Percentiles rank a stretch among this genome's conserved stretches.
Conservation (phyloP, 345 rosid species). For the Citrus sinensis region DNA sequence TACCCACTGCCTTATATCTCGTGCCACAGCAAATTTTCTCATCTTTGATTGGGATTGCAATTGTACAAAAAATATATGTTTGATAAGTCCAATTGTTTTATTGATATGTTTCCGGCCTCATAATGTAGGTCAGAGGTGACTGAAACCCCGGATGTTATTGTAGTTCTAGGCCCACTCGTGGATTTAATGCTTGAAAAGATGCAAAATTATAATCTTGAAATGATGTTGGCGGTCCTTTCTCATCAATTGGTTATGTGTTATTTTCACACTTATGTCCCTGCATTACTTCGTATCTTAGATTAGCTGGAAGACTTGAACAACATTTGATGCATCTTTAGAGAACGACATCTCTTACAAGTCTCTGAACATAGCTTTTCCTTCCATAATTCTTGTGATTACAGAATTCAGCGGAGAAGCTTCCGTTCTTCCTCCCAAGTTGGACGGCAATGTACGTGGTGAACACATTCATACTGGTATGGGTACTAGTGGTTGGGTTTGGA, state of each 20-base stretch:
- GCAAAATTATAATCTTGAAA: conserved; percentile 15
- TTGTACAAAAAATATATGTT: background rate
- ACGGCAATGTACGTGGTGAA: conserved; percentile 60
- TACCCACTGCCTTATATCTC: conserved; percentile 5
- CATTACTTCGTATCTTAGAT: background rate
- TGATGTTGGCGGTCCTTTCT: conserved; percentile 25
- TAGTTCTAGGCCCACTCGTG: background rate
- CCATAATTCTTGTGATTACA: conserved; percentile 15
- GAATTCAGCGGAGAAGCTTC: conserved; percentile 79
- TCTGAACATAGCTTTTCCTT: background rate
- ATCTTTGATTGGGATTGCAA: background rate
- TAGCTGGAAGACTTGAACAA: conserved; percentile 14
- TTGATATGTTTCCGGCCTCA: background rate
- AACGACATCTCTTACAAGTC: background rate
- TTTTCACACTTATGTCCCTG: background rate
- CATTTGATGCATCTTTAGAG: background rate
- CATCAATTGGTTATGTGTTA: conserved; percentile 18
- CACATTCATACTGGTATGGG: conserved; percentile 56
- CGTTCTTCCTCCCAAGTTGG: conserved; percentile 67
- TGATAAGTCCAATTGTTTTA: background rate
- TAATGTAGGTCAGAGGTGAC: conserved; percentile 2
- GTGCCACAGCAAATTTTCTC: background rate
- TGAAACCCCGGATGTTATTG: background rate
- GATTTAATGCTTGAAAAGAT: conserved; percentile 5
- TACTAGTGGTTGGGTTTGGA: conserved; percentile 68